Base-by-base conservation (phyloP, 2,329 filamentous ascomycete genomes). In the Xylariomycetidae sp. region DNA sequence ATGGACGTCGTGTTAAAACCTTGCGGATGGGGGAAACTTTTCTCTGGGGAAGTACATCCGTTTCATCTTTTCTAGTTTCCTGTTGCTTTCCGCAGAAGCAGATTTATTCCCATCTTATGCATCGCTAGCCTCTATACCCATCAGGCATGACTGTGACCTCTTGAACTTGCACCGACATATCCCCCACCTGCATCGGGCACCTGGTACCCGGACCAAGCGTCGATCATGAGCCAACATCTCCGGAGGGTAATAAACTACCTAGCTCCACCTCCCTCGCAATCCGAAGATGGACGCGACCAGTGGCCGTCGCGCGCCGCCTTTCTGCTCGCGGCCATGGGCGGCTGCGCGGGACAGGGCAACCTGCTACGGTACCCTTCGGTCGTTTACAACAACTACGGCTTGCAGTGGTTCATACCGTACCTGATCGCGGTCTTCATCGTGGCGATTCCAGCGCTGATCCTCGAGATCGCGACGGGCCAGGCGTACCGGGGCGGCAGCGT, bases 381-480 rank as follows among this genome's bases (percentile, higher is more conserved):
- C 25, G 65, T 76, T 3, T 78, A 74, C 63, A 77, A 77, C 57
- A 77, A 77, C 49, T 64, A 73, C 36, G 74, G 74, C 3, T 58
- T 77, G 5, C 73, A 77, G 45, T 78, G 74, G 74, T 78, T 75
- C 50, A 67, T 77, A 13, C 74, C 73, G 0, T 78, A 77, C 40
- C 49, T 77, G 4, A 56, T 77, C 36, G 69, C 70, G 5, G 63
- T 77, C 12, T 69, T 74, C 37, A 52, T 76, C 9, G 64, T 78
- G 36, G 72, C 72, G 23, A 76, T 77, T 27, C 74, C 73, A 0
- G 63, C 67, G 0, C 61, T 77, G 23, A 64, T 76, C 10, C 64
- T 77, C 15, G 74, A 78, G 48, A 73, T 77, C 31, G 83, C 83
- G 33, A 87, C 85, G 33, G 87, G 87, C 29, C 84, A 77, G 45